phyloP scores from a whole-genome alignment of 2,329 filamentous ascomycete species.

The Huntiella savannae region DNA sequence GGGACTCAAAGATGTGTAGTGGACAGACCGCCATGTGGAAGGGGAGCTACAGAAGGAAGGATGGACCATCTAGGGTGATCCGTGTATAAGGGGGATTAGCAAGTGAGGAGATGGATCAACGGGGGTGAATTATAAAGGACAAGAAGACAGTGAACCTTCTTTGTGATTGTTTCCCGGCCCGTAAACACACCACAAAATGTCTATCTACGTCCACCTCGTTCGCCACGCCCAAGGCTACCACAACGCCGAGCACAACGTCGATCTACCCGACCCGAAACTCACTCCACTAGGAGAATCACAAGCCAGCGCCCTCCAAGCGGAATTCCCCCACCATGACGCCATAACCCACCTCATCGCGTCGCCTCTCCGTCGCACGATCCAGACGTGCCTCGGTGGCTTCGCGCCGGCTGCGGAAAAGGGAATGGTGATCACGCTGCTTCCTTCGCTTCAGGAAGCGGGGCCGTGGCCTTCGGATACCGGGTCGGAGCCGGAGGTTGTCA shows the following conservation, averaged over 20 bases:
- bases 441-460: constrained; percentile 62
- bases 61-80: no score
- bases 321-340: constrained; percentile 45
- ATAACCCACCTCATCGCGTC: constrained; percentile 59
- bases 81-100: no score
- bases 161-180: no score
- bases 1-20: neutral
- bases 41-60: no score
- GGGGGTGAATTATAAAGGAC: no score
- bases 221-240: constrained; percentile 66
- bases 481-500: constrained; percentile 32
- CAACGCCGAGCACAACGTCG: constrained; percentile 54
- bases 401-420: constrained; percentile 25
- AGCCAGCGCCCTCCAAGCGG: constrained; percentile 41
- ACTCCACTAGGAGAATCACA: constrained; percentile 60
- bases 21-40: no score
- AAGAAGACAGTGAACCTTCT: no score
- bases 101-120: no score
- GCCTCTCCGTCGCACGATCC: constrained; percentile 61
- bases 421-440: constrained; percentile 40
- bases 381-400: constrained; percentile 58
- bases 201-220: constrained; percentile 43
- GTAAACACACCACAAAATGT: constrained; percentile 20
- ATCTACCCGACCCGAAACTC: constrained; percentile 61
- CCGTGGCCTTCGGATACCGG: constrained; percentile 61